Conservation (phyloP, 163 green algal species). For the Picocystis sp. region DNA sequence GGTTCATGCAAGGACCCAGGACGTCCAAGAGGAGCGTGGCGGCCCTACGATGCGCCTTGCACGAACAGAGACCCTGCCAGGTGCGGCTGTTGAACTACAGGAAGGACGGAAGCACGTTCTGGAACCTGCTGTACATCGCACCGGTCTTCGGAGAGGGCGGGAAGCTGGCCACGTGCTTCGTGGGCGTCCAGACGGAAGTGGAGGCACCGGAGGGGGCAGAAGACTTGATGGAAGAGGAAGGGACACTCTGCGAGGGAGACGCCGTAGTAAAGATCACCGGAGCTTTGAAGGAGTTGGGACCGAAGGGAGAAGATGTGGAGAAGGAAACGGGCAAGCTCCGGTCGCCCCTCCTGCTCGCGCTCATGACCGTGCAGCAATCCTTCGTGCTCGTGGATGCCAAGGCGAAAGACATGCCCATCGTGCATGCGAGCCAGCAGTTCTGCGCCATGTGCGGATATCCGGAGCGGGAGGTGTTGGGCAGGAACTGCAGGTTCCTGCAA, state of each 20-base stretch:
- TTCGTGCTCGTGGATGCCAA: slow-evolving; percentile 15
- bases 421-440: slow-evolving; percentile 16
- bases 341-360: slow-evolving; percentile 12
- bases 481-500: slow-evolving; percentile 83
- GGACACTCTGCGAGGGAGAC: background rate
- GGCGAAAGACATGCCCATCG: slow-evolving; percentile 8
- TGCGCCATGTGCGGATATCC: slow-evolving; percentile 17
- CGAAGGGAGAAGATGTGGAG: too few relatives aligned
- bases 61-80: slow-evolving; percentile 16
- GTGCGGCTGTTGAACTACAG: slow-evolving; percentile 85
- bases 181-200: slow-evolving; percentile 2
- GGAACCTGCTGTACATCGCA: slow-evolving; percentile 75
- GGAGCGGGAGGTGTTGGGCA: slow-evolving; percentile 68
- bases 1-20: slow-evolving; percentile 46
- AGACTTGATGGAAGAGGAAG: slow-evolving; percentile 6
- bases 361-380: slow-evolving; percentile 14
- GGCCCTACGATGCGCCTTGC: slow-evolving; percentile 4
- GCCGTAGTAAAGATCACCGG: slow-evolving; percentile 1
- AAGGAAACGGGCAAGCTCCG: background rate
- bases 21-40: slow-evolving; percentile 4
- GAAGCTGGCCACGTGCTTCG: slow-evolving; percentile 9
- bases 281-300: slow-evolving; percentile 2
- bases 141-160: slow-evolving; percentile 16
- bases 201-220: background rate
- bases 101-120: slow-evolving; percentile 80